Conservation (phyloP, 768 basidiomycete species). For the Artomyces pyxidatus region DNA sequence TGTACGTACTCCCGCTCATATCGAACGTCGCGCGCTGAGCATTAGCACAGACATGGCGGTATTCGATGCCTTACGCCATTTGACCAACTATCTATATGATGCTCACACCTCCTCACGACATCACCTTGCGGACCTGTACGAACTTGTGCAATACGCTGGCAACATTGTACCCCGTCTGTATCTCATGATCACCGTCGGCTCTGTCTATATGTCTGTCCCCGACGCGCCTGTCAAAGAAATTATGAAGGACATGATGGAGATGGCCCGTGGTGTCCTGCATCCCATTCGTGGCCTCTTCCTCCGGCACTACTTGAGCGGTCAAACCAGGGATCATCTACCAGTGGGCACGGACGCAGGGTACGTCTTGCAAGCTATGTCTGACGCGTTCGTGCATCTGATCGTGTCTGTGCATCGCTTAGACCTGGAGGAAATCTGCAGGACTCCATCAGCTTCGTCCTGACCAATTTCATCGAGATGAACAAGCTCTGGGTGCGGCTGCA, state of each 20-base stretch:
- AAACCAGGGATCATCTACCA: constrained; percentile 94
- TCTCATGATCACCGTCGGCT: constrained; percentile 99
- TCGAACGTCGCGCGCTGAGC: neutral
- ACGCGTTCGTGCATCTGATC: too few relatives aligned
- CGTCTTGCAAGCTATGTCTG: too few relatives aligned
- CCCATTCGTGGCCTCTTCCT: constrained; percentile 96
- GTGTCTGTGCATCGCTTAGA: too few relatives aligned
- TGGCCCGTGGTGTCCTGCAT: constrained; percentile 95
- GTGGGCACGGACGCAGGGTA: constrained; percentile 80
- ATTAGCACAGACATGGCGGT: constrained; percentile 85
- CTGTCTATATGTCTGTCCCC: constrained; percentile 97
- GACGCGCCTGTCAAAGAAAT: constrained; percentile 98
- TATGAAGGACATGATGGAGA: constrained; percentile 99
- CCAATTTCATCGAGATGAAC: constrained; percentile 99
- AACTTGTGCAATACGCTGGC: constrained; percentile 98
- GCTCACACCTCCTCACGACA: constrained; percentile 88
- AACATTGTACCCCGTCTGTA: constrained; percentile 92
- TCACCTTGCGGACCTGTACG: constrained; percentile 96
- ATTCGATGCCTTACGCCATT: constrained; percentile 91
- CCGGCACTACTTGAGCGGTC: constrained; percentile 92
- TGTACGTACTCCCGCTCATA: constrained; percentile 38
- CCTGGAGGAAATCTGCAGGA: constrained; percentile 88
- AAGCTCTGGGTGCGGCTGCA: constrained; percentile 99
- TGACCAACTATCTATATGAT: constrained; percentile 94
- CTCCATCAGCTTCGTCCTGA: constrained; percentile 91